A percentile compares a stretch with the other conserved stretches of the same genome.
Conservation (phyloP, 768 basidiomycete genomes). For the Podaxis carcinomalis region DNA sequence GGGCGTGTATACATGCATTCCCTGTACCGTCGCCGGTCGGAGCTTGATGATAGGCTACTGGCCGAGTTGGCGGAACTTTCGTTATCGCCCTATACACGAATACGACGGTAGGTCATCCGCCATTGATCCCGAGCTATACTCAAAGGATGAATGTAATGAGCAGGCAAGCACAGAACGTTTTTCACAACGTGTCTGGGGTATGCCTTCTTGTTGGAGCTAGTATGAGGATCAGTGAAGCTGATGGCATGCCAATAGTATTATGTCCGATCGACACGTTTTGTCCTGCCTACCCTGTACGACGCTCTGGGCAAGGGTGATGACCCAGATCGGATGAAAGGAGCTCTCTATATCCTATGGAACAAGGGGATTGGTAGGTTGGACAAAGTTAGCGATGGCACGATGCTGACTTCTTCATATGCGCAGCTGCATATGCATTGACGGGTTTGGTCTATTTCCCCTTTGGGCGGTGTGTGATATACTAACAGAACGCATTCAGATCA, state of each 20-base stretch:
- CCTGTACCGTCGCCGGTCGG: conserved; percentile 67
- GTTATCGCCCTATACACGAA: conserved; percentile 74
- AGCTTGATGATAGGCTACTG: conserved; percentile 68
- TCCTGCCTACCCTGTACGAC: conserved; percentile 55
- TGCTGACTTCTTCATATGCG: conserved; percentile 1
- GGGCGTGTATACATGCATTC: conserved; percentile 75
- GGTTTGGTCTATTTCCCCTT: conserved; percentile 36
- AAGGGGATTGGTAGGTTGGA: conserved; percentile 56
- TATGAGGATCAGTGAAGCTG: conserved; percentile 5
- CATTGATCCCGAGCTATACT: background rate
- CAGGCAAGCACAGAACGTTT: conserved; percentile 66
- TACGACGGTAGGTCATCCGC: conserved; percentile 52
- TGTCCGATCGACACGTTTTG: conserved; percentile 64
- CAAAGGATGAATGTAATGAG: background rate
- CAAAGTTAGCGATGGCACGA: background rate
- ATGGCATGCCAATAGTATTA: conserved; percentile 45
- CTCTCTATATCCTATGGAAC: conserved; percentile 74
- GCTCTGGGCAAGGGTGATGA: conserved; percentile 72
- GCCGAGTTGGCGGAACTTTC: conserved; percentile 69
- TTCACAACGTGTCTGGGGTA: conserved; percentile 63
- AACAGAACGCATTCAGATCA: conserved; percentile 38
- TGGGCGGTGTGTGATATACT: background rate
- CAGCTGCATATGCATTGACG: conserved; percentile 65
- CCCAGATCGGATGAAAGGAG: conserved; percentile 94
- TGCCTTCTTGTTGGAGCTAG: conserved; percentile 21